Evolutionary conservation across 495 filamentous ascomycete genomes (phyloP).

Genomic region (Copromyces sp.): DNA sequence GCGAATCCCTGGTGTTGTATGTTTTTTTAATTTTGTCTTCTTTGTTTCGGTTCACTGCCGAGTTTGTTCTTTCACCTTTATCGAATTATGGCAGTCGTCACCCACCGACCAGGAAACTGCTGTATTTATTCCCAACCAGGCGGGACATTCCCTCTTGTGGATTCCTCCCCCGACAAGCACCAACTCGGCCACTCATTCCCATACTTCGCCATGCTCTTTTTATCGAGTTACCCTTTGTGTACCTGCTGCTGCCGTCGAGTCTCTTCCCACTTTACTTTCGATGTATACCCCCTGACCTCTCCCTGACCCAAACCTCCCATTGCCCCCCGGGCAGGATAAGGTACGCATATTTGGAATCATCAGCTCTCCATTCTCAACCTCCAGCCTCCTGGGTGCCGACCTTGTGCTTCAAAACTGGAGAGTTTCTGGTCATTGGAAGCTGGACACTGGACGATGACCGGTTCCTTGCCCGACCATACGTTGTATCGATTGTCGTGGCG

Average conservation of each 20-base stretch:
- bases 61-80: no score
- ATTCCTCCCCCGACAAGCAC: no score
- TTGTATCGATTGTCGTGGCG: background rate
- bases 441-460: background rate
- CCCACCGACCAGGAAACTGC: background rate
- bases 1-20: constrained; percentile 21
- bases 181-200: no score
- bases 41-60: no score
- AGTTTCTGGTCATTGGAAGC: background rate
- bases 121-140: background rate
- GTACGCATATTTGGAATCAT: background rate
- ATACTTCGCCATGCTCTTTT: background rate
- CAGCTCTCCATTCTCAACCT: background rate
- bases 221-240: background rate
- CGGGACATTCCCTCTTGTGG: background rate
- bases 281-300: background rate
- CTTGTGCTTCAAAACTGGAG: background rate
- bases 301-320: no score
- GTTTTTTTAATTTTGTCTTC: constrained; percentile 1
- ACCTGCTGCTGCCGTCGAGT: background rate
- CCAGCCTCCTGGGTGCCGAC: background rate
- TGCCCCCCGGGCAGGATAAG: background rate
- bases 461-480: background rate
- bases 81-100: background rate
- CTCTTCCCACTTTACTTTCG: background rate